Conservation (phyloP, 2,329 filamentous ascomycete species). For the Pyrenophora tritici-repentis region DNA sequence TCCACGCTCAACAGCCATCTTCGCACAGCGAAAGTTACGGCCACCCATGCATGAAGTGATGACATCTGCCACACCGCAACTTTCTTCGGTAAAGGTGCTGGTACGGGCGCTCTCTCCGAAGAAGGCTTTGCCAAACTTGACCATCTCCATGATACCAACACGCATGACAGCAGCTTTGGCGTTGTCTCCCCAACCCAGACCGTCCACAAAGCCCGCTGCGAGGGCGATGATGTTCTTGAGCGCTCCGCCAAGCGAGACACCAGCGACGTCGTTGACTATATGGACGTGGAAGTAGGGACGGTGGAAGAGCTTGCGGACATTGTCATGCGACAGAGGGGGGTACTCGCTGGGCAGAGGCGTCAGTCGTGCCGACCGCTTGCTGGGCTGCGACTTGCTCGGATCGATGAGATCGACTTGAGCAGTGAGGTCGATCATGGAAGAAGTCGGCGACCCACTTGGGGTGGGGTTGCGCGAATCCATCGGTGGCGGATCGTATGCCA, state of each 20-base stretch:
- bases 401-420: slow-evolving; percentile 57
- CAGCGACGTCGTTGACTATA: slow-evolving; percentile 92
- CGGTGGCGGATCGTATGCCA: slow-evolving; percentile 90
- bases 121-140: slow-evolving; percentile 92
- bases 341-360: slow-evolving; percentile 80
- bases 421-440: slow-evolving; percentile 56
- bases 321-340: slow-evolving; percentile 81
- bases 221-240: slow-evolving; percentile 97
- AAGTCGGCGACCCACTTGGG: slow-evolving; percentile 56
- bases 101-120: slow-evolving; percentile 81
- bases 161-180: slow-evolving; percentile 99
- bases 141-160: slow-evolving; percentile 93
- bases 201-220: slow-evolving; percentile 92
- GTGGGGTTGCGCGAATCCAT: slow-evolving; percentile 82
- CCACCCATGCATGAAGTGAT: slow-evolving; percentile 93
- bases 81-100: slow-evolving; percentile 94
- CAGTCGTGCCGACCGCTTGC: slow-evolving; percentile 69
- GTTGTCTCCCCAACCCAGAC: slow-evolving; percentile 96
- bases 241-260: slow-evolving; percentile 90
- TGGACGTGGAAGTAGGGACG: slow-evolving; percentile 97
- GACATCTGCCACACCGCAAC: slow-evolving; percentile 90
- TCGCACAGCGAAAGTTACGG: slow-evolving; percentile 92
- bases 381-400: slow-evolving; percentile 58
- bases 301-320: slow-evolving; percentile 87
- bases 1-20: slow-evolving; percentile 79